Evolutionary conservation across 371 early-diverging fungal genomes (phyloP), one percentile per base, ranked within the genome.

Genomic region (Dichotomocladium elegans): DNA sequence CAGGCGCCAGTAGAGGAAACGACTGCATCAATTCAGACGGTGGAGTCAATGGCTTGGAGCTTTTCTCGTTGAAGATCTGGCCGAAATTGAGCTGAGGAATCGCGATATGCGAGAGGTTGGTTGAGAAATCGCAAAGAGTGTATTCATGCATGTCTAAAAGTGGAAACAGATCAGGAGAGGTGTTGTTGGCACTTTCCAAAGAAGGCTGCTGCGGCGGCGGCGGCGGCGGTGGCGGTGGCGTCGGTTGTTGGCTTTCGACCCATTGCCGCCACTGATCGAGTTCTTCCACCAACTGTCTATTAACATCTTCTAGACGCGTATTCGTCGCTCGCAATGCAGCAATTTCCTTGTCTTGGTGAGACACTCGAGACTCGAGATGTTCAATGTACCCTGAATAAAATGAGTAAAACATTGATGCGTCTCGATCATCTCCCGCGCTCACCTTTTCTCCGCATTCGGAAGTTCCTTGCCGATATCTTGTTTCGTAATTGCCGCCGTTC

Each of bases 401-500:
- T 4, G 25, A 3, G 4, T 25, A 14, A 7, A 31, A n/a, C 1
- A 1, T 12, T 12, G 17, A n/a, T 45, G 9, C 12, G 15, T n/a
- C n/a, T n/a, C n/a, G n/a, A n/a, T n/a, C n/a, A n/a, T n/a, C n/a
- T n/a, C n/a, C n/a, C n/a, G n/a, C 5, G 51, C 63, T 68, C 77
- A 89, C 90, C 91, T 76, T 94, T 94, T 67, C 92, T 78, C 40
- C 93, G 81, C 28, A 87, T 86, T 43, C 94, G 79, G 61, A 94
- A 94, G 64, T 90, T 91, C 53, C 94, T 74, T 5, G 94, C 94
- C 8, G 91, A 91, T 29, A 93, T 84, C 59, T 93, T 93, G 72
- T 94, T 94, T 17, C 93, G 80, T 41, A 93, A 64, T 62, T 92
- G 92, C 26, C 93, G 77, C 19, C 92, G 82, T 61, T 94, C 91